Base-by-base conservation (phyloP, 208 protist species). In the Sergeia podlipaevii region DNA sequence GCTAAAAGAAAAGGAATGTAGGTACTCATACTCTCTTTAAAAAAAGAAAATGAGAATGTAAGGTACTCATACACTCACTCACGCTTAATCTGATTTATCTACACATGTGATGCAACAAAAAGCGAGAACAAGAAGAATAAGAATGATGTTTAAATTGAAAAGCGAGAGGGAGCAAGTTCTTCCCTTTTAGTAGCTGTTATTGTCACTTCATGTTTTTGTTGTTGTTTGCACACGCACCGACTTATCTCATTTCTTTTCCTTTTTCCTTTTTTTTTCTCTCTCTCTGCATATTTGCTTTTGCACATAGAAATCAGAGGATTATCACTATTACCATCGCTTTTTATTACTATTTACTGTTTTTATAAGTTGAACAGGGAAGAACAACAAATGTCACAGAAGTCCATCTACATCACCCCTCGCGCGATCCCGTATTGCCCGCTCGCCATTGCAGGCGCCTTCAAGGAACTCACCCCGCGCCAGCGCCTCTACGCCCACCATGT, bases 401-500 rank as follows among this genome's bases (percentile, higher is more conserved):
- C 60, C 4, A 41, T 79, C 0, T 60, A 87, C 68, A 36, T 84
- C 1, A 82, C 75, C 37, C 84, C 80, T 0, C 74, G 70, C 26
- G 73, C 57, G 33, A 72, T 92, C 33, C 84, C 84, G 28, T 86
- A 84, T 60, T 77, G 46, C 60, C 51, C 54, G 0, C 71, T 97
- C 2, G 66, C 71, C 49, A 65, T 82, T 47, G 64, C 65, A 13
- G 47, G 56, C 37, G 81, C 92, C 38, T 97, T 94, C 33, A 63
- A 81, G 33, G 65, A 62, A 2, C 64, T 97, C 15, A 95, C 76
- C 0, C 23, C 64, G 13, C 63, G 80, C 55, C 83, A 97, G 64
- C 66, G 77, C 15, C 49, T 65, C 23, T 97, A 97, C 59, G 81
- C 92, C 18, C 83, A 97, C 51, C 65, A 95, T 66, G 64, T 84